Evolutionary conservation across 2,329 filamentous ascomycete genomes (phyloP).

Genomic region (Chaetomium strumarium): DNA sequence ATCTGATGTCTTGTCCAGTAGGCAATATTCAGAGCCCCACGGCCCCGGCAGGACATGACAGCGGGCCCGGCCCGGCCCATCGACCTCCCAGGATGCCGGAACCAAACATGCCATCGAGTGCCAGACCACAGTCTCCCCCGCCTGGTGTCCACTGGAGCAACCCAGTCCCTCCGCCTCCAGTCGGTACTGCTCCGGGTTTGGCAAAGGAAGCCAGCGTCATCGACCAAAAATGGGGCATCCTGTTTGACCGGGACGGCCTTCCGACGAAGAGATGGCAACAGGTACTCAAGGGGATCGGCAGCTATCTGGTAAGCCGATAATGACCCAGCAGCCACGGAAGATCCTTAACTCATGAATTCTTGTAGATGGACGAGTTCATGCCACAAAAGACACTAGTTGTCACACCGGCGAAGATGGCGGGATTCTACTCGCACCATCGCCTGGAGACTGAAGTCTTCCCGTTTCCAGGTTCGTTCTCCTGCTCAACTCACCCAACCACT

Average conservation of each 20-base stretch:
- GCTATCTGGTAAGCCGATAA: constrained; percentile 56
- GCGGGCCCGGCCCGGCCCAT: background rate
- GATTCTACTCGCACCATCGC: constrained; percentile 64
- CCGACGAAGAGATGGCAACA: constrained; percentile 64
- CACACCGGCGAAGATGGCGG: constrained; percentile 66
- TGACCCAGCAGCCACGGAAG: background rate
- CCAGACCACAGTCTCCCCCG: background rate
- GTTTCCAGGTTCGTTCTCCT: constrained; percentile 51
- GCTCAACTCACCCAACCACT: background rate
- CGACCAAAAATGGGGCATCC: constrained; percentile 68
- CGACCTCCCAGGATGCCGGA: background rate
- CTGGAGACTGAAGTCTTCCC: constrained; percentile 61
- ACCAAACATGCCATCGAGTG: background rate
- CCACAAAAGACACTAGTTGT: constrained; percentile 66
- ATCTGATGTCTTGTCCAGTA: constrained; percentile 1
- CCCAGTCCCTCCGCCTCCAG: background rate
- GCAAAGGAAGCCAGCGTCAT: constrained; percentile 48
- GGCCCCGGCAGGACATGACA: background rate
- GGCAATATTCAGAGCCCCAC: constrained; percentile 2
- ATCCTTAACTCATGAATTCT: constrained; percentile 15
- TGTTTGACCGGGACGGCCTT: constrained; percentile 64
- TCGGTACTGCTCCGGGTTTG: background rate
- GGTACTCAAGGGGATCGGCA: constrained; percentile 66
- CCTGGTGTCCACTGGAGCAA: constrained; percentile 7
- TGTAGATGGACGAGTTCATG: constrained; percentile 61